Base-by-base conservation (phyloP, 306 rosid genomes). In the Adenanthera pavonina region DNA sequence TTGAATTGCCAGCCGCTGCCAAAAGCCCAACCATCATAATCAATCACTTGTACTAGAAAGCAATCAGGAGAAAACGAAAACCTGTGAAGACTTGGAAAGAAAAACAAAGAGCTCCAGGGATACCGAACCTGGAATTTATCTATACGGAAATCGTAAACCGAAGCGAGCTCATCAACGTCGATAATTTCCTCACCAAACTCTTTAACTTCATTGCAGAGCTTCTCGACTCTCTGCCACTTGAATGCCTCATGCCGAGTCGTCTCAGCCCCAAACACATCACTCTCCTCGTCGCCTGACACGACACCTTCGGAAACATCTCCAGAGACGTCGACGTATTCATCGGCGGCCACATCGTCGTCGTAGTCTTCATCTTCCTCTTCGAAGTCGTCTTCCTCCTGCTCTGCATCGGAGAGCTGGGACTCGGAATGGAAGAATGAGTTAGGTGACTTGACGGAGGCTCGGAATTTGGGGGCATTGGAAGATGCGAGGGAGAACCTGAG, bases 191-290 rank as follows among this genome's bases (percentile, higher is more conserved):
- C 92, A 34, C 99, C 98, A 20, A 93, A 95, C 87, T 86, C 88
- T 72, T 84, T 86, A 17, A 92, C 97, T 77, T 95, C 98, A 40
- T 80, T 74, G 79, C 86, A 69, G 34, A 95, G 89, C 89, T 88
- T 93, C 84, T 92, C 96, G 5, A 93, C 97, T 89, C 97, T 89
- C 86, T 95, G 93, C 99, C 97, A 95, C 92, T 89, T 92, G 82
- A 86, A 79, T 35, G 86, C 93, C 33, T 90, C 93, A 15, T 41
- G 69, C 0, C 78, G 83, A 77, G 40, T 33, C 35, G 78, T 74
- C 4, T 73, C 84, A 6, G 67, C 82, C 16, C 46, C 38, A 16
- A 86, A 35, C 66, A 48, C 41, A 1, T 89, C 93, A 12, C 43
- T 80, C 41, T 88, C 97, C 0, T 91, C 89, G 34, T 89, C 92